Evolutionary conservation across 129 eudicot species (phyloP).

Genomic region (Flaveria trinervia): DNA sequence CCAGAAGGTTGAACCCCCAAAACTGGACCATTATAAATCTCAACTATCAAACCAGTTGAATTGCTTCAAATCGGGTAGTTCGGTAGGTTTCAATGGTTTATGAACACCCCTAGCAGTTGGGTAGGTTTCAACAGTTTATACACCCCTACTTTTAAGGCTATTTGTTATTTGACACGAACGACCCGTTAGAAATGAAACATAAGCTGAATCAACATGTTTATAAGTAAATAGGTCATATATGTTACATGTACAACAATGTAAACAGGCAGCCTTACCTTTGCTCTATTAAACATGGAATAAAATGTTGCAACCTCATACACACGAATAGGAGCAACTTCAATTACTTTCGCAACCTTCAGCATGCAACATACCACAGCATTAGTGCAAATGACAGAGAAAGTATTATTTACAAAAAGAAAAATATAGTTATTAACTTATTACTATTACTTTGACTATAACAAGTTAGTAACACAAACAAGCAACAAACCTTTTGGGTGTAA

Average conservation of each 20-base stretch:
- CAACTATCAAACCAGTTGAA: background rate
- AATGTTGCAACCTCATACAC: slow-evolving; percentile 98
- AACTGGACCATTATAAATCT: background rate
- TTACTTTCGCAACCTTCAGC: slow-evolving; percentile 79
- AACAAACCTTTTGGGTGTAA: background rate
- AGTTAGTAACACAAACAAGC: background rate
- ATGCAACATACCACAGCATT: slow-evolving; percentile 15
- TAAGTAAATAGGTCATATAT: background rate
- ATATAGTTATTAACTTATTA: too few relatives aligned
- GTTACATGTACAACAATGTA: background rate
- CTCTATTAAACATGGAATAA: slow-evolving; percentile 94
- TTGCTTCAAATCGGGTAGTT: background rate
- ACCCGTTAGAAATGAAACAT: background rate
- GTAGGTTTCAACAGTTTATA: background rate
- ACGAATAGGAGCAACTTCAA: slow-evolving; percentile 99
- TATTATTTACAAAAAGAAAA: background rate
- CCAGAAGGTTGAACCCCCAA: background rate
- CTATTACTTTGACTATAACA: background rate
- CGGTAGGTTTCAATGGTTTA: background rate
- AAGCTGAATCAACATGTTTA: background rate
- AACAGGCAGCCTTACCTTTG: slow-evolving; percentile 57
- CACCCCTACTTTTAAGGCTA: background rate
- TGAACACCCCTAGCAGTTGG: background rate
- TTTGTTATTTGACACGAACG: background rate
- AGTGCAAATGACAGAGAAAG: slow-evolving; percentile 24